Evolutionary conservation across 2,329 filamentous ascomycete genomes (phyloP).

Genomic region (Lasiodiplodia sp.): DNA sequence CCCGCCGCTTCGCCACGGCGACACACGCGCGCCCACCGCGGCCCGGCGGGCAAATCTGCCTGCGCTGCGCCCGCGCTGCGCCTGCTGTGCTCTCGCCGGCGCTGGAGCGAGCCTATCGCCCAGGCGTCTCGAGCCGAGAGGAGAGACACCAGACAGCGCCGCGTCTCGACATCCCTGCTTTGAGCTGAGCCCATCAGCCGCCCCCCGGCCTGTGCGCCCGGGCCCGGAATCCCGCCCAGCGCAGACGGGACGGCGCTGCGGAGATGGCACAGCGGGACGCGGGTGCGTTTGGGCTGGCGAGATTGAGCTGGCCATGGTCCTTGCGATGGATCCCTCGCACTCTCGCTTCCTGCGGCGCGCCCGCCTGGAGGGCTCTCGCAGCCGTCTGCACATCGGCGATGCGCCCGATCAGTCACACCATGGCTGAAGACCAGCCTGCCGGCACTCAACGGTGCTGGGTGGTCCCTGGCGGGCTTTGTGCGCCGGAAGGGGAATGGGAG

Average conservation of each 20-base stretch:
- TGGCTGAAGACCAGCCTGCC: slow-evolving; percentile 10
- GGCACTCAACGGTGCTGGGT: slow-evolving; percentile 14
- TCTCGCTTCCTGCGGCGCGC: slow-evolving; percentile 23
- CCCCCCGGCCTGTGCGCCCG: slow-evolving; percentile 5
- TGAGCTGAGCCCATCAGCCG: slow-evolving; percentile 15
- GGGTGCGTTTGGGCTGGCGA: slow-evolving; percentile 23
- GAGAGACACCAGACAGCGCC: slow-evolving; percentile 25
- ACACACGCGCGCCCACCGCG: not conserved
- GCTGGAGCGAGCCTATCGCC: slow-evolving; percentile 14
- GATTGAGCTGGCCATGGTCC: slow-evolving; percentile 12
- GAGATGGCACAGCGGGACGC: slow-evolving; percentile 19
- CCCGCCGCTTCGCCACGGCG: slow-evolving; percentile 18
- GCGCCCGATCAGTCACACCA: slow-evolving; percentile 15
- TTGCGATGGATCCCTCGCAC: slow-evolving; percentile 12
- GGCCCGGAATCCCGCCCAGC: slow-evolving; percentile 18
- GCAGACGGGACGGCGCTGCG: slow-evolving; percentile 24
- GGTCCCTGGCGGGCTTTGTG: slow-evolving; percentile 24
- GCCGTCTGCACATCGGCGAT: slow-evolving; percentile 17
- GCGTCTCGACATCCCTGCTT: slow-evolving; percentile 23
- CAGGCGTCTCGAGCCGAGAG: slow-evolving; percentile 22
- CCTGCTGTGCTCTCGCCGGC: slow-evolving; percentile 10
- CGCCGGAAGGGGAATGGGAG: slow-evolving; percentile 13
- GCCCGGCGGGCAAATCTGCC: not conserved
- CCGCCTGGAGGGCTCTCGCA: too few relatives aligned
- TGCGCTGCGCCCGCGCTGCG: slow-evolving; percentile 10